A percentile compares a stretch with the other conserved stretches of the same genome.
These are phyloP conservation scores for Fusarium sp. DNA, from an alignment of 2,329 filamentous ascomycete genomes.

Conservation along the genomic window DNA sequence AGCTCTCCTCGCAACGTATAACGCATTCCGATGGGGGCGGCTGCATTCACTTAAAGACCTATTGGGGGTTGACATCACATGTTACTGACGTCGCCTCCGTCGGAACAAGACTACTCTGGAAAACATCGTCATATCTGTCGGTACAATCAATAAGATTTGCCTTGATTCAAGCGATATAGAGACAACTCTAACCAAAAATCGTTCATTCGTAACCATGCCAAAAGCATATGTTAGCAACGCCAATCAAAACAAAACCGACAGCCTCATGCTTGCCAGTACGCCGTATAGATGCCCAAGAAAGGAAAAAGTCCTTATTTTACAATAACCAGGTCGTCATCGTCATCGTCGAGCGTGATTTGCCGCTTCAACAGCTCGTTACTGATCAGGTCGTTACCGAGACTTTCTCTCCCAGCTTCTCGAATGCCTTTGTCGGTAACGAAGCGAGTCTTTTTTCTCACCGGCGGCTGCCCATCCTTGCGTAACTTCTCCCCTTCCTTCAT, in stretches of 20 bases:
- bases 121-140: background rate
- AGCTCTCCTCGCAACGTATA: background rate
- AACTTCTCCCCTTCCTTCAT: conserved; percentile 73
- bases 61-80: conserved; percentile 3
- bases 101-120: background rate
- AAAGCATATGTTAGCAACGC: conserved; percentile 36
- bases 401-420: conserved; percentile 80
- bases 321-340: conserved; percentile 66
- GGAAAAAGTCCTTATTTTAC: conserved; percentile 45
- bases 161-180: conserved; percentile 36
- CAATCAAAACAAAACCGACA: conserved; percentile 23
- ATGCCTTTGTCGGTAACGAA: conserved; percentile 84
- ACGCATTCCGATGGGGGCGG: background rate
- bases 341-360: conserved; percentile 56
- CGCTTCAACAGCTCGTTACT: conserved; percentile 61
- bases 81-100: conserved; percentile 16
- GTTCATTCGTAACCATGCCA: conserved; percentile 44
- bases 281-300: conserved; percentile 24
- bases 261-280: conserved; percentile 37
- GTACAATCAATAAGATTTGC: conserved; percentile 22
- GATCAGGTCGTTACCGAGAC: conserved; percentile 69
- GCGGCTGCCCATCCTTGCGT: conserved; percentile 52
- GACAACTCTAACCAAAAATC: conserved; percentile 37
- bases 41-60: background rate
- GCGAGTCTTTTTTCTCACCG: conserved; percentile 78